Evolutionary conservation across 2,329 filamentous ascomycete genomes (phyloP).

Genomic region (Talaromyces sp.): DNA sequence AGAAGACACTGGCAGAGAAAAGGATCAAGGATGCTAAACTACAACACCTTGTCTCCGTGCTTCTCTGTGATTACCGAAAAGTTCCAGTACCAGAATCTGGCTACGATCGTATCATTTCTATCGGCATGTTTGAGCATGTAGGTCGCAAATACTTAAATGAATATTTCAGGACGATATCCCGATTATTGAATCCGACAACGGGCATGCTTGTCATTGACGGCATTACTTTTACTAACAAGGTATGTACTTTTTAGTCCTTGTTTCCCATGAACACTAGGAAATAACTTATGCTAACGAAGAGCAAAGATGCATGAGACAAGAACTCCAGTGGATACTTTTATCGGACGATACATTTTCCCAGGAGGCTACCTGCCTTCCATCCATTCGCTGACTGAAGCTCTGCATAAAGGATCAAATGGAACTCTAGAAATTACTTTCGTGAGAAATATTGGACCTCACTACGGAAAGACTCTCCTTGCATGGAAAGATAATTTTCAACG

Average conservation of each 20-base stretch:
- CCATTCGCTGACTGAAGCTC: constrained; percentile 56
- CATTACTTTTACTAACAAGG: constrained; percentile 70
- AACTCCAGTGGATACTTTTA: constrained; percentile 59
- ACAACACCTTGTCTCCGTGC: constrained; percentile 59
- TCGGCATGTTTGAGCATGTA: constrained; percentile 76
- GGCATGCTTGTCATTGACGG: constrained; percentile 62
- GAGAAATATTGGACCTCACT: constrained; percentile 72
- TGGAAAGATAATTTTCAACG: constrained; percentile 66
- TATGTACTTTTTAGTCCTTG: not conserved
- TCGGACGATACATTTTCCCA: constrained; percentile 73
- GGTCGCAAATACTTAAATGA: constrained; percentile 64
- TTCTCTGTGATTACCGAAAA: constrained; percentile 66
- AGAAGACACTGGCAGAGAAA: constrained; percentile 65
- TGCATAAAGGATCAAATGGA: constrained; percentile 59
- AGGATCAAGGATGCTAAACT: constrained; percentile 62
- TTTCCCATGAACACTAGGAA: not conserved
- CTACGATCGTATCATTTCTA: constrained; percentile 70
- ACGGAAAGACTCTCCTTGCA: constrained; percentile 64
- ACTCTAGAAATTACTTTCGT: constrained; percentile 64
- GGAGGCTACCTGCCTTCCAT: constrained; percentile 66
- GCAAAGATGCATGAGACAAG: constrained; percentile 59
- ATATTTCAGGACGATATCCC: constrained; percentile 65
- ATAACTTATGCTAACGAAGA: not conserved
- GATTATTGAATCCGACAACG: constrained; percentile 57
- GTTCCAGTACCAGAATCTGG: constrained; percentile 51